Percentiles rank a stretch among this genome's conserved stretches.
Conservation (phyloP, 768 basidiomycete genomes). For the Gautieria morchelliformis region DNA sequence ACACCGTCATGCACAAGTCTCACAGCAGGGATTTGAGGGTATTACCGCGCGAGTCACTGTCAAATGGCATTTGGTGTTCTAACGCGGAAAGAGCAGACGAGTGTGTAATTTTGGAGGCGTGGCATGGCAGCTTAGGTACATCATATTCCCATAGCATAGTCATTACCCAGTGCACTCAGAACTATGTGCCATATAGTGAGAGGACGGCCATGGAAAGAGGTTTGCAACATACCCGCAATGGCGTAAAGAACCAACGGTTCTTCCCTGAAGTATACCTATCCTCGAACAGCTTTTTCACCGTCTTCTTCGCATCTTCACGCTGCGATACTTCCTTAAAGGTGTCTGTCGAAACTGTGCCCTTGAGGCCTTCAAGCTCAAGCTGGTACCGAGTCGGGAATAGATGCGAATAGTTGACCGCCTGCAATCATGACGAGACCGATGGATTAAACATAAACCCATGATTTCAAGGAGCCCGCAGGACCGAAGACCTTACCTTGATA, state of each 20-base stretch:
- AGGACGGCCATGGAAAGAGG: not conserved
- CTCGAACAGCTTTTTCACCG: constrained; percentile 92
- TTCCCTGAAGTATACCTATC: constrained; percentile 89
- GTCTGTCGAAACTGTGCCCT: constrained; percentile 73
- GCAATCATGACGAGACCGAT: not conserved
- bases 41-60: no score
- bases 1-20: no score
- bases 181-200: not conserved
- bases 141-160: constrained; percentile 7
- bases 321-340: constrained; percentile 98
- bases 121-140: constrained; percentile 1
- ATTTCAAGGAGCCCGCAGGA: not conserved
- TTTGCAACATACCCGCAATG: constrained; percentile 52
- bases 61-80: no score
- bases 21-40: no score
- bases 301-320: constrained; percentile 92
- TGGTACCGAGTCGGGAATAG: constrained; percentile 99
- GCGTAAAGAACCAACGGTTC: constrained; percentile 97
- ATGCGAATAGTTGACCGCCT: constrained; percentile 98
- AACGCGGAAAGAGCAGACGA: not conserved
- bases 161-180: constrained; percentile 8
- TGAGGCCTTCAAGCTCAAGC: constrained; percentile 90
- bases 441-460: not conserved
- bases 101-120: not conserved
- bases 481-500: constrained; percentile 73